Percentiles rank a stretch among this genome's conserved stretches.
These are phyloP conservation scores for Penicillium sp. DNA, from an alignment of 2,329 filamentous ascomycete genomes.

Conservation along the genomic window DNA sequence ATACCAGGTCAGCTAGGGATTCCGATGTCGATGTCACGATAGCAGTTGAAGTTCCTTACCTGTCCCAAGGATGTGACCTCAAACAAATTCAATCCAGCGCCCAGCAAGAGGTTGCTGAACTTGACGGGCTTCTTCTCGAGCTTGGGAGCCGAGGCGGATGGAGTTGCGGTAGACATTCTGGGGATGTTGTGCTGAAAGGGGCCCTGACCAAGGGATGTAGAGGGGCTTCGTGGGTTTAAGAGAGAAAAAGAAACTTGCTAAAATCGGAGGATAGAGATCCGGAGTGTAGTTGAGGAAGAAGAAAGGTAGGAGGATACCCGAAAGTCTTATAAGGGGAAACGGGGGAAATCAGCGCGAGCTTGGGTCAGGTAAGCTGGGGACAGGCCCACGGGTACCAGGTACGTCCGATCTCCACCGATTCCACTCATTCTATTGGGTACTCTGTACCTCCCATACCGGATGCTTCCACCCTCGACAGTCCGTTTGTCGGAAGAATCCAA, in stretches of 20 bases:
- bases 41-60: conserved; percentile 41
- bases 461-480: not conserved
- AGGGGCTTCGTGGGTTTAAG: conserved; percentile 76
- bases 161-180: conserved; percentile 53
- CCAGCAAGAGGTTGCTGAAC: conserved; percentile 97
- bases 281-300: conserved; percentile 20
- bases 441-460: conserved; percentile 25
- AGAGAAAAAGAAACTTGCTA: conserved; percentile 25
- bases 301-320: conserved; percentile 15
- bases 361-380: conserved; percentile 15
- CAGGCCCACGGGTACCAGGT: conserved; percentile 3
- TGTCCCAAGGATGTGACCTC: conserved; percentile 75
- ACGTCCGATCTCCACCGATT: conserved; percentile 6
- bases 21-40: too few relatives aligned
- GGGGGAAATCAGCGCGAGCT: conserved; percentile 8
- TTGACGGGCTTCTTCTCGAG: conserved; percentile 99
- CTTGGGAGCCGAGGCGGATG: conserved; percentile 55
- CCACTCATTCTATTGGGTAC: conserved; percentile 27
- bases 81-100: conserved; percentile 93
- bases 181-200: conserved; percentile 61
- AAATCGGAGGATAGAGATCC: conserved; percentile 15
- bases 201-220: conserved; percentile 98
- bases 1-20: conserved; percentile 20
- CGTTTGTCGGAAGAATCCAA: conserved; percentile 1
- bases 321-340: conserved; percentile 23